phyloP scores from a whole-genome alignment of 1,284 basidiomycete genomes.

The Pseudozyma thailandica region DNA sequence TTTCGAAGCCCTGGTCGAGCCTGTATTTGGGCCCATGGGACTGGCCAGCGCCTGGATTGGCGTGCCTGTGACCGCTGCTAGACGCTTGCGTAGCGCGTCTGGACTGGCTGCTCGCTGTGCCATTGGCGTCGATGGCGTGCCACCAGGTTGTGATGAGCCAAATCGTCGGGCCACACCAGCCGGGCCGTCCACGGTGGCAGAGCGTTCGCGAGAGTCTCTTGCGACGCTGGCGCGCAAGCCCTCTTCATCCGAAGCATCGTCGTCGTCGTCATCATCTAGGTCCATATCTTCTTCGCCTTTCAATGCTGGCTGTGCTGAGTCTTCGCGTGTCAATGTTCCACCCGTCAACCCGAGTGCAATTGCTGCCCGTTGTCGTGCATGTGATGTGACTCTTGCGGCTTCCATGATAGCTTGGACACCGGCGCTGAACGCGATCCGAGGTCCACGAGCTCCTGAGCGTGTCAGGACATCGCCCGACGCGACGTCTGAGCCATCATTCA shows the following conservation, averaged over 20 bases:
- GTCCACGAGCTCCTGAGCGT: constrained; percentile 18
- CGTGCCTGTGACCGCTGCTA: constrained; percentile 41
- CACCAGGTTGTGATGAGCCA: constrained; percentile 41
- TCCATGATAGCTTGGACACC: constrained; percentile 45
- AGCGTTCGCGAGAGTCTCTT: constrained; percentile 28
- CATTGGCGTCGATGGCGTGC: constrained; percentile 38
- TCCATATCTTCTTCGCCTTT: constrained; percentile 34
- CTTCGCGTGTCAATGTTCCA: constrained; percentile 30
- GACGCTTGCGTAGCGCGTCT: constrained; percentile 35
- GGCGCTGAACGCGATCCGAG: constrained; percentile 29
- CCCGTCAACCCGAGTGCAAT: constrained; percentile 36
- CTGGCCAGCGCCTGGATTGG: constrained; percentile 33
- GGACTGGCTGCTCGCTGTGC: constrained; percentile 37
- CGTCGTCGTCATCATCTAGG: constrained; percentile 38
- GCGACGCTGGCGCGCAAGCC: constrained; percentile 19
- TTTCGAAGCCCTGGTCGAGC: constrained; percentile 24
- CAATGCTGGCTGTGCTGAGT: constrained; percentile 18
- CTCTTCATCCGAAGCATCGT: constrained; percentile 28
- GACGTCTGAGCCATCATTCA: constrained; percentile 4
- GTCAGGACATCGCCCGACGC: constrained; percentile 10
- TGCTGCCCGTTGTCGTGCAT: constrained; percentile 38
- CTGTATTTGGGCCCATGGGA: constrained; percentile 18
- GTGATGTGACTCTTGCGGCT: constrained; percentile 35
- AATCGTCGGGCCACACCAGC: constrained; percentile 12
- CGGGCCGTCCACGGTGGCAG: constrained; percentile 22